A percentile compares a stretch with the other conserved stretches of the same genome.
Conservation (phyloP, 768 basidiomycete genomes). For the Daedalea quercina region DNA sequence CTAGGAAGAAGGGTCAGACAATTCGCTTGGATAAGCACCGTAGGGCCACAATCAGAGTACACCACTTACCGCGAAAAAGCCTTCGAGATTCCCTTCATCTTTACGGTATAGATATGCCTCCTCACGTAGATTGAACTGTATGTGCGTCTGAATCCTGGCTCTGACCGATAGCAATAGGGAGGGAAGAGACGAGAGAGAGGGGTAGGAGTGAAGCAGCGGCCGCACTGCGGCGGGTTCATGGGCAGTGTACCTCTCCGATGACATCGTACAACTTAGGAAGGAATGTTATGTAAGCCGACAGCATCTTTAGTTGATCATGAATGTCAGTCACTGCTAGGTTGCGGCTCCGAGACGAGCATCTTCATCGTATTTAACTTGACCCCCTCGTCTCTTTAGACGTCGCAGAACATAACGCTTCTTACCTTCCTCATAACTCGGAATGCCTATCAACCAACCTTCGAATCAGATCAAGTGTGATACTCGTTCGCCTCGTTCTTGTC, state of each 20-base stretch:
- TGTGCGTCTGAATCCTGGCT: not conserved
- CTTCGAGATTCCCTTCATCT: conserved; percentile 24
- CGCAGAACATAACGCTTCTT: not conserved
- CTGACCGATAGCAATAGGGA: not conserved
- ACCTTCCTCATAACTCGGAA: conserved; percentile 8
- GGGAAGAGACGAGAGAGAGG: not conserved
- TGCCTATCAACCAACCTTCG: conserved; percentile 76
- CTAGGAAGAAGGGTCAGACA: conserved; percentile 29
- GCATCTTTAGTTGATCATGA: no score
- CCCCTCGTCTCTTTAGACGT: not conserved
- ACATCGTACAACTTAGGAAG: no score
- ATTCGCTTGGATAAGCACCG: not conserved
- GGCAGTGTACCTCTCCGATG: no score
- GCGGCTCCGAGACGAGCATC: no score
- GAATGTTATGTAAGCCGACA: no score
- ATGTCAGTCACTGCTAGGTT: no score
- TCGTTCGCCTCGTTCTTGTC: not conserved
- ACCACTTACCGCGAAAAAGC: conserved; percentile 23
- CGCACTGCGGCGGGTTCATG: not conserved
- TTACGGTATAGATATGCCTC: not conserved
- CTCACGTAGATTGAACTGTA: not conserved
- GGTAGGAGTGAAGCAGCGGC: not conserved
- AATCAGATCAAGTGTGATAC: conserved; percentile 77
- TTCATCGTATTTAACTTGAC: not conserved
- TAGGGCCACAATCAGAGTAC: not conserved